phyloP scores from a whole-genome alignment of 2,329 filamentous ascomycete genomes.

The Aspergillus pseudoglaucus region DNA sequence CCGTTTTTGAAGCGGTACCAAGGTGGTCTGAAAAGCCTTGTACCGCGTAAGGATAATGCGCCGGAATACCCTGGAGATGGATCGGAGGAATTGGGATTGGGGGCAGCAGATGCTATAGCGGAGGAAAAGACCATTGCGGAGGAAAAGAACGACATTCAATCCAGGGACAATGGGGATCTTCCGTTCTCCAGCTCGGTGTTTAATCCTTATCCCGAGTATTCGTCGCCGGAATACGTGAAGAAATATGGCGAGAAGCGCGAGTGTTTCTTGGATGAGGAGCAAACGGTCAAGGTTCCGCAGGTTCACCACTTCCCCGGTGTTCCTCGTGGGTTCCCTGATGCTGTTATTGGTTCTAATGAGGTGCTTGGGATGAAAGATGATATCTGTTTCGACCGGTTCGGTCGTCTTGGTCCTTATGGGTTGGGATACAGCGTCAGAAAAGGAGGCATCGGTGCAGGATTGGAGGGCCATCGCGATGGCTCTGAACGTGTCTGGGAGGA shows the following conservation, averaged over 20 bases:
- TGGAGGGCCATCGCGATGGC: slow-evolving; percentile 76
- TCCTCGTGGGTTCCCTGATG: slow-evolving; percentile 75
- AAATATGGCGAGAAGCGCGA: slow-evolving; percentile 58
- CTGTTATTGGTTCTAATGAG: slow-evolving; percentile 80
- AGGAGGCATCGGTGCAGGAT: slow-evolving; percentile 77
- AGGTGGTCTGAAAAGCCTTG: slow-evolving; percentile 71
- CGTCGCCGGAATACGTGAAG: slow-evolving; percentile 49
- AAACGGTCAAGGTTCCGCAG: slow-evolving; percentile 58
- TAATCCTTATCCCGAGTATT: slow-evolving; percentile 62
- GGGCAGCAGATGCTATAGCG: slow-evolving; percentile 20
- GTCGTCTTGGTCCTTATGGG: slow-evolving; percentile 81
- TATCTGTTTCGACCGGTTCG: slow-evolving; percentile 89
- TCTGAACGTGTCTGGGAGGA: slow-evolving; percentile 72
- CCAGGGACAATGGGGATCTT: slow-evolving; percentile 21
- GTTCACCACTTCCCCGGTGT: slow-evolving; percentile 71
- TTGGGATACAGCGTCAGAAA: slow-evolving; percentile 72
- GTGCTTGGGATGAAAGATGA: slow-evolving; percentile 71
- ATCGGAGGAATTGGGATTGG: slow-evolving; percentile 51
- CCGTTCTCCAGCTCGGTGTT: slow-evolving; percentile 50
- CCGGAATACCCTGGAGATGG: slow-evolving; percentile 70
- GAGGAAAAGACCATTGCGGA: slow-evolving; percentile 22
- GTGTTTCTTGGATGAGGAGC: slow-evolving; percentile 69
- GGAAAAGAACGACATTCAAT: slow-evolving; percentile 18
- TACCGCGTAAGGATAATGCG: slow-evolving; percentile 57
- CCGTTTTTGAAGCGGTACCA: slow-evolving; percentile 83